phyloP scores from a whole-genome alignment of 1,284 basidiomycete genomes.

The Apiotrichum montevideense region DNA sequence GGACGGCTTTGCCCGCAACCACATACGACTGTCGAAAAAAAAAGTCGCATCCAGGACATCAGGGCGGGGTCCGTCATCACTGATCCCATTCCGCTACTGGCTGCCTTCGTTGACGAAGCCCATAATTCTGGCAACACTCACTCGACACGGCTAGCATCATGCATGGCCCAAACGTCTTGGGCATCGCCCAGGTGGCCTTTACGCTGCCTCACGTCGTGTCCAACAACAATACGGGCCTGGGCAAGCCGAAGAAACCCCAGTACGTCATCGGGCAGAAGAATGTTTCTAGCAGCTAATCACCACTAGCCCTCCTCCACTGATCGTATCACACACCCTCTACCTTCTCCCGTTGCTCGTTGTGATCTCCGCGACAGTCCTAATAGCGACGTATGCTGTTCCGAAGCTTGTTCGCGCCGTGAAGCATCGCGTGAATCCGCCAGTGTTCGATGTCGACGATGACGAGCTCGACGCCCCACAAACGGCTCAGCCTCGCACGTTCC shows the following conservation, averaged over 20 bases:
- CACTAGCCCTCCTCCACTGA: slow-evolving; percentile 30
- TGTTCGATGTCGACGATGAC: slow-evolving; percentile 23
- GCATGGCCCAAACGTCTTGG: not conserved
- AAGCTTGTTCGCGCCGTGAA: not conserved
- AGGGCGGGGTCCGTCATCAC: no score
- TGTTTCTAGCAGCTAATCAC: not conserved
- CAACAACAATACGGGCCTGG: not conserved
- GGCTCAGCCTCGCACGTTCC: slow-evolving; percentile 11
- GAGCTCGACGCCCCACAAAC: slow-evolving; percentile 11
- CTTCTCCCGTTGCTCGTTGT: slow-evolving; percentile 38
- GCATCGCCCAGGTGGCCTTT: not conserved
- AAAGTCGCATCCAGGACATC: no score
- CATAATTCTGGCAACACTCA: no score
- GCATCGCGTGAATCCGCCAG: slow-evolving; percentile 23
- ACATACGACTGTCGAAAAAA: no score
- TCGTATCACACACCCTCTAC: slow-evolving; percentile 37
- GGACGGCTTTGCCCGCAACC: no score
- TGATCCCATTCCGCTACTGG: no score
- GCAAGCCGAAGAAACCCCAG: not conserved
- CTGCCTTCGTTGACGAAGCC: no score
- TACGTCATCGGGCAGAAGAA: not conserved
- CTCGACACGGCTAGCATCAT: not conserved
- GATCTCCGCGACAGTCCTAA: slow-evolving; percentile 28
- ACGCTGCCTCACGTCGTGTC: not conserved
- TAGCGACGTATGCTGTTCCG: slow-evolving; percentile 19